These are phyloP conservation scores for Glomus cerebriforme DNA, from an alignment of 192 early-diverging fungal species.

Conservation along the genomic window DNA sequence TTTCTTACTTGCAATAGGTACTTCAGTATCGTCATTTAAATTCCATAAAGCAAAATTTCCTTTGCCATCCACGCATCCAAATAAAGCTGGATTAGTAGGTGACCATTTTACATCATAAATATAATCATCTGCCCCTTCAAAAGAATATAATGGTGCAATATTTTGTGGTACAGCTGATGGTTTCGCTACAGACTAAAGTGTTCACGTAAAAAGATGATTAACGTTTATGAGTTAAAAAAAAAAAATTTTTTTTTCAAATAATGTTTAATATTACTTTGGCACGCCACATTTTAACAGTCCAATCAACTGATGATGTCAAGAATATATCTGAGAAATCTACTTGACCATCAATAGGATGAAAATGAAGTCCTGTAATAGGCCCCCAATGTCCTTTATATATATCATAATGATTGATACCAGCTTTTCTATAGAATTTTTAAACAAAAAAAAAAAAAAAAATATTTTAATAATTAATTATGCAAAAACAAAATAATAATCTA, in stretches of 20 bases:
- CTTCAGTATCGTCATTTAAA: slow-evolving; percentile 86
- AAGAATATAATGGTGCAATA: slow-evolving; percentile 75
- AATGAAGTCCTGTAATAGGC: slow-evolving; percentile 84
- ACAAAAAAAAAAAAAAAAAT: not conserved
- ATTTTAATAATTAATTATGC: too few relatives aligned
- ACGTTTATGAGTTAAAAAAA: not conserved
- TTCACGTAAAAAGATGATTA: not conserved
- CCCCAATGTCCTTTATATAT: slow-evolving; percentile 87
- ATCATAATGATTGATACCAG: slow-evolving; percentile 88
- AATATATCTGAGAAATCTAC: slow-evolving; percentile 92
- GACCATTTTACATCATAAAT: slow-evolving; percentile 99
- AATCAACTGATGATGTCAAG: slow-evolving; percentile 90
- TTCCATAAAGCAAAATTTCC: slow-evolving; percentile 93
- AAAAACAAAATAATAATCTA: too few relatives aligned
- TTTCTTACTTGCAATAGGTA: slow-evolving; percentile 59
- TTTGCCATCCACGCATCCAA: slow-evolving; percentile 88
- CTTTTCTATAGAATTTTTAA: slow-evolving; percentile 66
- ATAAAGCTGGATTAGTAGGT: slow-evolving; percentile 90
- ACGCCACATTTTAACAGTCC: slow-evolving; percentile 97
- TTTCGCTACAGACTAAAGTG: slow-evolving; percentile 47
- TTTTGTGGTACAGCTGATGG: slow-evolving; percentile 47
- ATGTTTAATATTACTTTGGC: slow-evolving; percentile 49
- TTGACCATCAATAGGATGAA: slow-evolving; percentile 85
- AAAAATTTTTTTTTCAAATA: not conserved
- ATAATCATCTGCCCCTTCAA: slow-evolving; percentile 94